Percentiles rank a stretch among this genome's conserved stretches.
These are phyloP conservation scores for Glycine soja DNA, from an alignment of 306 rosid species.

Conservation along the genomic window DNA sequence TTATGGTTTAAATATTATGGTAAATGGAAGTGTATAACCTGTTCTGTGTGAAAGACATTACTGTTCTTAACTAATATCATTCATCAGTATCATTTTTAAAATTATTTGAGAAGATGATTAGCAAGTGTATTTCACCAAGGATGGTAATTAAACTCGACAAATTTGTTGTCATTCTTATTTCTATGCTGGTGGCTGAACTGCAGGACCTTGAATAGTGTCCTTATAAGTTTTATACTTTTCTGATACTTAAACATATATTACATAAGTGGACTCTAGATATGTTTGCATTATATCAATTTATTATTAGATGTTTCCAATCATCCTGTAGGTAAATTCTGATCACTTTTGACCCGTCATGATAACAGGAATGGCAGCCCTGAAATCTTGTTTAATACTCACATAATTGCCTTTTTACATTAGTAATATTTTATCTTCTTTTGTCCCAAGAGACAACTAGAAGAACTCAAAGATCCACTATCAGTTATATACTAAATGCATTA, in stretches of 20 bases:
- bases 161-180: constrained; percentile 15
- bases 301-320: constrained; percentile 21
- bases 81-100: constrained; percentile 8
- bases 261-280: constrained; percentile 23
- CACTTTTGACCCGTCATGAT: neutral
- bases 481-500: constrained; percentile 39
- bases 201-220: neutral
- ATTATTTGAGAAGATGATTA: constrained; percentile 31
- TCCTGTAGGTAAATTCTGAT: constrained; percentile 1
- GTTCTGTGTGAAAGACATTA: neutral
- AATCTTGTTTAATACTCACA: neutral
- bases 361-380: neutral
- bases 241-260: neutral
- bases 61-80: constrained; percentile 12
- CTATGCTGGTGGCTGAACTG: constrained; percentile 5
- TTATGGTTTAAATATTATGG: constrained; percentile 32
- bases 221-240: neutral
- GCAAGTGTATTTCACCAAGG: constrained; percentile 1
- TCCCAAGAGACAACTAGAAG: neutral
- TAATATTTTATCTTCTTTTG: constrained; percentile 2
- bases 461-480: constrained; percentile 5
- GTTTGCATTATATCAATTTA: neutral
- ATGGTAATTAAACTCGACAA: constrained; percentile 33
- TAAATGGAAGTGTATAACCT: constrained; percentile 33
- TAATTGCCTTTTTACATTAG: constrained; percentile 3